Percentiles rank a stretch among this genome's conserved stretches.
Evolutionary conservation across 768 basidiomycete species (phyloP).

Genomic region (Tulasnella sp.): DNA sequence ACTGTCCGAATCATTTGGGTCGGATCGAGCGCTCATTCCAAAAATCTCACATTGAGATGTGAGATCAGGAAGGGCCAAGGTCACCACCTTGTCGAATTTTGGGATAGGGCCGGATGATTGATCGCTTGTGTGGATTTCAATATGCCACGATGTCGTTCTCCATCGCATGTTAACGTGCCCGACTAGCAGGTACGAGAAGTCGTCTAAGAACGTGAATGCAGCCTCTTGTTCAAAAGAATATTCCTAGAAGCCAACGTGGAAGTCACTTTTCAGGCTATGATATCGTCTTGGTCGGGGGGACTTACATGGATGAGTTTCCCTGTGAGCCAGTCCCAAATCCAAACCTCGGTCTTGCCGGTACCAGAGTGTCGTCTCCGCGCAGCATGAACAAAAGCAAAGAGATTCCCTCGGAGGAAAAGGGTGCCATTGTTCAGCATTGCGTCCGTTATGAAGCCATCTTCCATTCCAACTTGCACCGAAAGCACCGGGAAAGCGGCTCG

Average conservation of each 20-base stretch:
- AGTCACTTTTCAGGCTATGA: not conserved
- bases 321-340: slow-evolving; percentile 30
- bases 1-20: not conserved
- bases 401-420: slow-evolving; percentile 15
- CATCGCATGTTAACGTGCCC: not conserved
- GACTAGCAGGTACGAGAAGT: slow-evolving; percentile 5
- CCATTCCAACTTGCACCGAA: not conserved
- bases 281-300: not conserved
- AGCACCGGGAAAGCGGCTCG: not conserved
- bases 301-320: slow-evolving; percentile 20
- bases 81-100: not conserved
- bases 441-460: not conserved
- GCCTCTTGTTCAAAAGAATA: not conserved
- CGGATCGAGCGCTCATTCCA: not conserved
- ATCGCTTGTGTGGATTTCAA: slow-evolving; percentile 20
- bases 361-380: not conserved
- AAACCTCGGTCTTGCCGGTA: slow-evolving; percentile 2
- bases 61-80: not conserved
- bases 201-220: slow-evolving; percentile 24
- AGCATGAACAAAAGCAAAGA: slow-evolving; percentile 1
- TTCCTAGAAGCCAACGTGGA: not conserved
- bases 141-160: slow-evolving; percentile 9
- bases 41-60: not conserved
- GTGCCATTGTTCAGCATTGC: not conserved
- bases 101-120: not conserved